Evolutionary conservation across 768 basidiomycete genomes (phyloP), one percentile per base, ranked within the genome.

Genomic region (Hebeloma cylindrosporum): DNA sequence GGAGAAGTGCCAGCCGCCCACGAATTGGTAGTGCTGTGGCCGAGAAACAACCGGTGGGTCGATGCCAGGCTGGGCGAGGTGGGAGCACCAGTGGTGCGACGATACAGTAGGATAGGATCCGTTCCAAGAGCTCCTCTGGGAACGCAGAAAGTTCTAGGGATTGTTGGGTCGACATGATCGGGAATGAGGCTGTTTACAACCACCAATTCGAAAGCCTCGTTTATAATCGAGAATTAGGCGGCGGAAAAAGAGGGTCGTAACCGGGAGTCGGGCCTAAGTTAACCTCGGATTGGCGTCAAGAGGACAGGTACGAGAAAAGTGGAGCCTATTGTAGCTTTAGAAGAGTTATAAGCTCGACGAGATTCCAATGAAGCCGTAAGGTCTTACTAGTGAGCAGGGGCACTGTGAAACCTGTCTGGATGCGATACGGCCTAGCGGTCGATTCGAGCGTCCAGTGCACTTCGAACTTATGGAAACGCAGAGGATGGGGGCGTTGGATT

Each of bases 1-100:
- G 72, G 11, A 85, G 71, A 0, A 74, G 69, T 4, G 77, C 66
- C 47, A 80, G 74, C 27, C 74, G 71, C 39, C 71, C 68, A 49
- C 79, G 66, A 47, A 79, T 22, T 6, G 30, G 33, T 4, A 39
- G 29, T 8, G 45, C 22, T 5, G 50, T 11, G 11, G 41, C 29
- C 22, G 40, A 17, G 14, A 31, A 14, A 10, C 45, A 16, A 10
- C 22, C 23, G 14, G 42, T 18, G 7, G 44, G 40, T 13, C 40
- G 46, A 28, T 59, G 54, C 58, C 59, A 58, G 32, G 47, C 42
- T 25, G 51, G 52, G 20, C 54, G 47, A 11, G 51, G 20, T 22
- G 45, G 26, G 16, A 35, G 40, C 5, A 37, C 13, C 23, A 52
- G 47, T 3, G 58, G 41, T 2, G 54, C 50, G 18, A 60, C 28